Evolutionary conservation across 2,329 filamentous ascomycete genomes (phyloP).

Genomic region (Epichloe sibirici): DNA sequence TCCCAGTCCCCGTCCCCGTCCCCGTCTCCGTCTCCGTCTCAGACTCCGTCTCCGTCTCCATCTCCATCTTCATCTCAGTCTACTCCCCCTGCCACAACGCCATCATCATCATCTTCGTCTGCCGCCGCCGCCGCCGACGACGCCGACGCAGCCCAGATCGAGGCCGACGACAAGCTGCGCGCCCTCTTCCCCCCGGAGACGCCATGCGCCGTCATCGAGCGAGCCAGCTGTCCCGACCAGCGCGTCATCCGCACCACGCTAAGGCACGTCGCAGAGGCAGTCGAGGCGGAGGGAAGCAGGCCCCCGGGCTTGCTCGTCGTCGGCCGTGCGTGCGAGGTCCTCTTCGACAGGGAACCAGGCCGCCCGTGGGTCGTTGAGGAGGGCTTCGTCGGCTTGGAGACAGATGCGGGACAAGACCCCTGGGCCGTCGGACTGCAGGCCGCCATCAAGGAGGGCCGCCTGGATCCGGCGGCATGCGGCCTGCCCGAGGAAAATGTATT

Average conservation of each 20-base stretch:
- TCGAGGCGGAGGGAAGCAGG: conserved; percentile 79
- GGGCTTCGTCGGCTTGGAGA: conserved; percentile 64
- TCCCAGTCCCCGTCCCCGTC: conserved; percentile 9
- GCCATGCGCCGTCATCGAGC: conserved; percentile 84
- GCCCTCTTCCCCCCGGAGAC: conserved; percentile 64
- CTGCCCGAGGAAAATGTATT: no score
- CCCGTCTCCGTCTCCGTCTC: not conserved
- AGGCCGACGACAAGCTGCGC: conserved; percentile 14
- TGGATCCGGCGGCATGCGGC: no score
- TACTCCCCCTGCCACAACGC: conserved; percentile 5
- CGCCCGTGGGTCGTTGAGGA: conserved; percentile 78
- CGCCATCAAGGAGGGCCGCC: not conserved
- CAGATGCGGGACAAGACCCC: conserved; percentile 37
- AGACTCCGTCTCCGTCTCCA: no score
- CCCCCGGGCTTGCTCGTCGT: conserved; percentile 84
- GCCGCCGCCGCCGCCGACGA: no score
- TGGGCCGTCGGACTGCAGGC: not conserved
- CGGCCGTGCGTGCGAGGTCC: conserved; percentile 68
- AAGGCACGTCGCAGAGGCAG: conserved; percentile 62
- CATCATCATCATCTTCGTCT: no score
- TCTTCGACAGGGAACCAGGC: conserved; percentile 45
- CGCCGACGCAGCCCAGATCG: not conserved
- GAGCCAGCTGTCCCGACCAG: conserved; percentile 89
- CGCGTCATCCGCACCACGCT: conserved; percentile 82
- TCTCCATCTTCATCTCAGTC: not conserved